A percentile compares a stretch with the other conserved stretches of the same genome.
Conservation (phyloP, 2,329 filamentous ascomycete genomes). For the Zasmidium cellare region DNA sequence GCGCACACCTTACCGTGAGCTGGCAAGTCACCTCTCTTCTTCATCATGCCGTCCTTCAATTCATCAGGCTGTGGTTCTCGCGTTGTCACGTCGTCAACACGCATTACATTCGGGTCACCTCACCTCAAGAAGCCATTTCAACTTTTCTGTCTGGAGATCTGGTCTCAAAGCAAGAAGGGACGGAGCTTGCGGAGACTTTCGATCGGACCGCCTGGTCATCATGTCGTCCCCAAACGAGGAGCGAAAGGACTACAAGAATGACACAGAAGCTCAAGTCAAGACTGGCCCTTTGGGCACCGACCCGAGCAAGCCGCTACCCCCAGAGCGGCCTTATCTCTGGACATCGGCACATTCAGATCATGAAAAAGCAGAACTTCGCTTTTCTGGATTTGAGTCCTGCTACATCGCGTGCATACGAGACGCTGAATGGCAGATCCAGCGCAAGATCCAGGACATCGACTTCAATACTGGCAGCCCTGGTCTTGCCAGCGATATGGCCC, state of each 20-base stretch:
- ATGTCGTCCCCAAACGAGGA: background rate
- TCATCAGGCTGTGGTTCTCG: too few relatives aligned
- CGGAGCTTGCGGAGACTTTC: too few relatives aligned
- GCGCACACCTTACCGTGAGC: too few relatives aligned
- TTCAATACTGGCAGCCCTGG: background rate
- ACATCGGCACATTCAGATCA: conserved; percentile 1
- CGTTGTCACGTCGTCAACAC: too few relatives aligned
- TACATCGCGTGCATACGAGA: conserved; percentile 15
- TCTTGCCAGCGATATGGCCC: background rate
- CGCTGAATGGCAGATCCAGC: conserved; percentile 9
- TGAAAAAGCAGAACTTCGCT: conserved; percentile 8
- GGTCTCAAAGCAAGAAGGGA: too few relatives aligned
- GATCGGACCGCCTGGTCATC: background rate
- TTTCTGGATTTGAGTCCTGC: conserved; percentile 10
- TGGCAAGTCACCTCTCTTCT: too few relatives aligned
- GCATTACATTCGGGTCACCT: too few relatives aligned
- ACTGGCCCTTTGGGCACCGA: background rate
- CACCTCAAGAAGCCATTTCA: too few relatives aligned
- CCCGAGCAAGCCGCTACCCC: background rate
- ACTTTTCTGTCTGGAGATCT: too few relatives aligned
- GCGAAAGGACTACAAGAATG: background rate
- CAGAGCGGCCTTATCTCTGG: conserved; percentile 3
- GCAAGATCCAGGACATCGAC: conserved; percentile 6
- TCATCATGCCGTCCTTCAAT: too few relatives aligned
- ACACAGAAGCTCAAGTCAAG: background rate